Percentiles rank a stretch among this genome's conserved stretches.
phyloP scores from a whole-genome alignment of 2,329 filamentous ascomycete genomes.

The Ophiocordyceps unilateralis region DNA sequence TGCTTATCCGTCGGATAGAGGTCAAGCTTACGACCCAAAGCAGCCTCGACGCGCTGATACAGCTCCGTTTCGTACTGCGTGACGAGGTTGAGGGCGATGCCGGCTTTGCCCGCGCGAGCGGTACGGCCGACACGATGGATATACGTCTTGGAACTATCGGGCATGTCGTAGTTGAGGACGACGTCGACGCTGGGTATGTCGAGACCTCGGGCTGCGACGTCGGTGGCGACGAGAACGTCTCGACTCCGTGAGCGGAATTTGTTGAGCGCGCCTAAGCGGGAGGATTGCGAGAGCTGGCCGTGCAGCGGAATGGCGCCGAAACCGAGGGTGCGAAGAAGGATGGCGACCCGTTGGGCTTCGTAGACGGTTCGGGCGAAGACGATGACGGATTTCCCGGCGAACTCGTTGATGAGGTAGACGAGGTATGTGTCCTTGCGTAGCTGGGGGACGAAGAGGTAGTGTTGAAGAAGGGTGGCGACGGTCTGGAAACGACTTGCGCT shows the following conservation, averaged over 20 bases:
- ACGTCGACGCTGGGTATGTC: conserved; percentile 87
- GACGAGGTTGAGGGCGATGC: conserved; percentile 63
- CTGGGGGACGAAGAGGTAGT: conserved; percentile 73
- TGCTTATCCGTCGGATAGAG: conserved; percentile 59
- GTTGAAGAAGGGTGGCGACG: conserved; percentile 73
- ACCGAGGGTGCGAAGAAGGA: conserved; percentile 67
- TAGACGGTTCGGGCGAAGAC: conserved; percentile 86
- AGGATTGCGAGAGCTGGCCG: conserved; percentile 76
- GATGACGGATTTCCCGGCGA: conserved; percentile 70
- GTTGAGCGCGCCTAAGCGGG: conserved; percentile 70
- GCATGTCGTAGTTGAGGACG: conserved; percentile 73
- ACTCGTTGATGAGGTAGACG: conserved; percentile 72
- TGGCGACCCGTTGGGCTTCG: conserved; percentile 72
- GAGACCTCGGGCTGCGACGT: conserved; percentile 82
- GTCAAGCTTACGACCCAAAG: conserved; percentile 58
- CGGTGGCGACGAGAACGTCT: conserved; percentile 79
- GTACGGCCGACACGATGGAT: conserved; percentile 82
- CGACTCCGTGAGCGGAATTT: conserved; percentile 74
- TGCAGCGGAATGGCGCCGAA: conserved; percentile 87
- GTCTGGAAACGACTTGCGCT: conserved; percentile 77
- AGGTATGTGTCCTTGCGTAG: conserved; percentile 82
- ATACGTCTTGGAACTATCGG: conserved; percentile 75
- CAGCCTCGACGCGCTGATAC: conserved; percentile 65
- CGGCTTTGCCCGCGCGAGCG: conserved; percentile 70
- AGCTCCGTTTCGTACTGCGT: conserved; percentile 81